Evolutionary conservation across 2,329 filamentous ascomycete genomes (phyloP), one percentile per base, ranked within the genome.

Genomic region (Aspergillus latus): DNA sequence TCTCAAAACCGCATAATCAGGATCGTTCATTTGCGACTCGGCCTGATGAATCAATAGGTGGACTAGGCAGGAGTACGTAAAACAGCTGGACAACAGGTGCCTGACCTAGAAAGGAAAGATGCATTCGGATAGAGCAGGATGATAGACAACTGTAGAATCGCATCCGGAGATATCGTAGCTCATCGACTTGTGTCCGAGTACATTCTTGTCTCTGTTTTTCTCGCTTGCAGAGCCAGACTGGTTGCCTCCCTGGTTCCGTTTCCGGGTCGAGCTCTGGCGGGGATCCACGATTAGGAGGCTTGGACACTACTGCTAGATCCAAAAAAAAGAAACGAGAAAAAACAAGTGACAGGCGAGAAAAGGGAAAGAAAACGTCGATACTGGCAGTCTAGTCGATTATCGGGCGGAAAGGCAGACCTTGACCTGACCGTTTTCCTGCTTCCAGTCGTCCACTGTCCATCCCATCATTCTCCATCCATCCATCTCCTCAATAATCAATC

Each of bases 231-330:
- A 5, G 29, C 30, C 26, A 57, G 58, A 54, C 67, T 64, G 21
- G 64, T 69, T 64, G 59, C 57, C 60, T 60, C 21, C 67, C 62
- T 61, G 58, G 57, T 57, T 65, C 65, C 68, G 68, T 68, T 70
- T 71, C 68, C 69, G 70, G 69, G 64, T 69, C 58, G 62, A 71
- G 68, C 62, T 55, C 62, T 68, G 65, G 66, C 61, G 66, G 67
- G 66, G 68, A 68, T 69, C 67, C 68, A 68, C 66, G 65, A 62
- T 62, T 64, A 43, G 57, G 63, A 61, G 52, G 50, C 49, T 59
- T 54, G 60, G 49, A 50, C 54, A 57, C 43, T 45, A 45, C 40
- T 48, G 47, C 54, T 32, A 52, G 43, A 58, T 60, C 21, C 55
- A 58, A 50, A 49, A 52, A 56, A 56, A 58, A 54, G 54, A 49